A percentile compares a stretch with the other conserved stretches of the same genome.
These are phyloP conservation scores for Cymbopogon citratus DNA, from an alignment of 176 grass and related monocot genomes.

Conservation along the genomic window DNA sequence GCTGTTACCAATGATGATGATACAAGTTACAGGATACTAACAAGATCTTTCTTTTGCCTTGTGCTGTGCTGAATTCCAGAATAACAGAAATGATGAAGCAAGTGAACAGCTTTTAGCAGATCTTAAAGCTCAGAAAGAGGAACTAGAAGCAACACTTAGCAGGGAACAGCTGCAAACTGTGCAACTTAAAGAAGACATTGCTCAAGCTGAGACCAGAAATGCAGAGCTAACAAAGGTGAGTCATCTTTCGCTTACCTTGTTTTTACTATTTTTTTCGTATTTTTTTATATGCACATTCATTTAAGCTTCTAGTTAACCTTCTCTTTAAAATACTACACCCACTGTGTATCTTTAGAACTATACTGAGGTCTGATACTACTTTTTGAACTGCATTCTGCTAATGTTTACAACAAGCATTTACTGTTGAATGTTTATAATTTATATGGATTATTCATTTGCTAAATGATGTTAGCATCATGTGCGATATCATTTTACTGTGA, in stretches of 20 bases:
- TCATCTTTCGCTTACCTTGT: slow-evolving; percentile 10
- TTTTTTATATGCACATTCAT: background rate
- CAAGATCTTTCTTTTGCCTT: background rate
- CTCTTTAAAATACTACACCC: background rate
- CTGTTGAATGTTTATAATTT: background rate
- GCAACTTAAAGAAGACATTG: slow-evolving; percentile 83
- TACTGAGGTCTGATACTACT: background rate
- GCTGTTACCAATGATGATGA: background rate
- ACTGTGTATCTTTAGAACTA: background rate
- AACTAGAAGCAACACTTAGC: slow-evolving; percentile 72
- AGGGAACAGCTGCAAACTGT: slow-evolving; percentile 65
- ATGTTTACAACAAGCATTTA: background rate
- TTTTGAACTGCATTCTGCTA: background rate
- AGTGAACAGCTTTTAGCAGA: slow-evolving; percentile 50
- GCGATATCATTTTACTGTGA: background rate
- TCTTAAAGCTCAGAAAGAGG: slow-evolving; percentile 81
- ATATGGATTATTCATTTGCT: background rate
- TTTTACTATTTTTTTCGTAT: background rate
- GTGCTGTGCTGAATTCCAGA: slow-evolving; percentile 43
- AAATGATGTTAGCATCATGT: background rate
- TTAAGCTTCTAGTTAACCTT: background rate
- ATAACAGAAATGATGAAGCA: slow-evolving; percentile 60
- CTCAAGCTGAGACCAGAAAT: slow-evolving; percentile 78
- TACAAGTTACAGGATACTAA: background rate
- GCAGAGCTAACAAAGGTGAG: slow-evolving; percentile 74